These are phyloP conservation scores for Wallacemonas rigidus DNA, from an alignment of 208 protist genomes.

Conservation along the genomic window DNA sequence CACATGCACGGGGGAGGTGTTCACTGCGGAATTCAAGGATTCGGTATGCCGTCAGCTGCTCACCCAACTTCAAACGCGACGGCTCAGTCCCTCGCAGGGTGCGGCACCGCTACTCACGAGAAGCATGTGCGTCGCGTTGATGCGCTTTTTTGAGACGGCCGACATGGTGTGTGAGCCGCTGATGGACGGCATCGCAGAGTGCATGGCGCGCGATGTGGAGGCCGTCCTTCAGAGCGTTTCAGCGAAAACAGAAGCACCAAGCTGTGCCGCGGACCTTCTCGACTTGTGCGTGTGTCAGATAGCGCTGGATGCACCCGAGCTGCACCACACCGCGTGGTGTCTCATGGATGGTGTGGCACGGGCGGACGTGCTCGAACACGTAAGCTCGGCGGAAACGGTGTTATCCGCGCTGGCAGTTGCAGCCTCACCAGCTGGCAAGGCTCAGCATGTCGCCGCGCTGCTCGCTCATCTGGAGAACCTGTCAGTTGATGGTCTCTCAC, in stretches of 20 bases:
- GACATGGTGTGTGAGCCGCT: slow-evolving; percentile 44
- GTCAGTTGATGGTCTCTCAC: neutral
- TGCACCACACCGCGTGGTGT: slow-evolving; percentile 26
- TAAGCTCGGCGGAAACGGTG: slow-evolving; percentile 22
- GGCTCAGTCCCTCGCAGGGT: neutral
- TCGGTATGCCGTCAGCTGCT: neutral
- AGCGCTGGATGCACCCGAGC: slow-evolving; percentile 43
- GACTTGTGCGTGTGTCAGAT: slow-evolving; percentile 34
- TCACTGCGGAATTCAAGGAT: neutral
- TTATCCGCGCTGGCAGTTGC: slow-evolving; percentile 24
- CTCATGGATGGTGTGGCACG: slow-evolving; percentile 31
- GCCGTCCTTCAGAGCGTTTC: neutral
- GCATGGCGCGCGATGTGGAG: slow-evolving; percentile 10
- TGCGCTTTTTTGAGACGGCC: slow-evolving; percentile 21
- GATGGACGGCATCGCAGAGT: slow-evolving; percentile 39
- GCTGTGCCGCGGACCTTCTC: slow-evolving; percentile 13
- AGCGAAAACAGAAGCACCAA: neutral
- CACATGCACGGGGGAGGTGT: neutral
- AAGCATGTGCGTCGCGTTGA: slow-evolving; percentile 12
- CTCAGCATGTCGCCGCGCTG: neutral
- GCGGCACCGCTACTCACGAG: neutral
- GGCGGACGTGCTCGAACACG: neutral
- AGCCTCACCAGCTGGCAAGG: slow-evolving; percentile 5
- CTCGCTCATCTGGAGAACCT: neutral
- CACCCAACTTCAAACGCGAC: neutral